Evolutionary conservation across 805 yeast species (phyloP).

Genomic region (Yarrowia osloensis): DNA sequence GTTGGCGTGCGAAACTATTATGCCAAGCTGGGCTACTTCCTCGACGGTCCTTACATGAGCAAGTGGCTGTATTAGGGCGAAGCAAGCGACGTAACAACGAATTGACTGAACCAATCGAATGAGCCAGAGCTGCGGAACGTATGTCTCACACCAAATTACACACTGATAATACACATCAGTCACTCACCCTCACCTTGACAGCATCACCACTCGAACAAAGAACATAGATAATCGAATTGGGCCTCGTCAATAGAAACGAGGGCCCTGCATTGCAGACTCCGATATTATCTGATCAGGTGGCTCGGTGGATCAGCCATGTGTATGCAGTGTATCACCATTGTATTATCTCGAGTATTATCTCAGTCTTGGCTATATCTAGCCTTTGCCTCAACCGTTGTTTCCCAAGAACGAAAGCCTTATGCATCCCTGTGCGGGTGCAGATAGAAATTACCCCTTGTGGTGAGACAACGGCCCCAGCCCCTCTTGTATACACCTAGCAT

Average conservation of each 20-base stretch:
- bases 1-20: constrained; percentile 97
- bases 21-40: constrained; percentile 82
- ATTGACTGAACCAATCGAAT: not conserved
- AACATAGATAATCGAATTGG: not conserved
- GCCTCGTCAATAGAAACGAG: not conserved
- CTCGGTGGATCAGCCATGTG: not conserved
- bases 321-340: not conserved
- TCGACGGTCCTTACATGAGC: constrained; percentile 99
- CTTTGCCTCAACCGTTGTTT: not conserved
- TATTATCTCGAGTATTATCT: not conserved
- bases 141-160: not conserved
- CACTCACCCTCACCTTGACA: no score
- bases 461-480: not conserved
- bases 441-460: not conserved
- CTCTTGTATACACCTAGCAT: not conserved
- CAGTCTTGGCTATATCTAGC: not conserved
- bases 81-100: not conserved
- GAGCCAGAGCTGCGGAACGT: not conserved
- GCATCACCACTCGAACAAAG: not conserved
- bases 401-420: not conserved
- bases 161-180: no score
- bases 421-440: not conserved
- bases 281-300: not conserved
- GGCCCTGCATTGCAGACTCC: not conserved
- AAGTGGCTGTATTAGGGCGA: constrained; percentile 46